These are phyloP conservation scores for Diplodia seriata DNA, from an alignment of 2,329 filamentous ascomycete species.

Conservation along the genomic window DNA sequence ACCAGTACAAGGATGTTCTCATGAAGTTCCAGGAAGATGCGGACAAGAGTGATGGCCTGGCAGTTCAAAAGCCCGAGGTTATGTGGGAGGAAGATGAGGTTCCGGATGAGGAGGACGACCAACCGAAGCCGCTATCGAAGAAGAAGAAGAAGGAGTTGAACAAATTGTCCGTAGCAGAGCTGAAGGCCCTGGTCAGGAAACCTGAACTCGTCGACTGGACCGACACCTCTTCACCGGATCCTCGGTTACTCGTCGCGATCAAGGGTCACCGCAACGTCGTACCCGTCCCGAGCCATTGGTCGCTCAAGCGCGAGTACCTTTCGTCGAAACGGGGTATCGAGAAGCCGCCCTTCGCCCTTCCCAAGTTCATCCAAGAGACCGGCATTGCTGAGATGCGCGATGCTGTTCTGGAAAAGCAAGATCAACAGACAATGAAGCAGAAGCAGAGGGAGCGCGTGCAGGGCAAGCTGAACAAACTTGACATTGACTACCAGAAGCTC, in stretches of 20 bases:
- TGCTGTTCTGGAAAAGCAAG: constrained; percentile 93
- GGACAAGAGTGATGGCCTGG: constrained; percentile 63
- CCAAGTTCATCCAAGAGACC: constrained; percentile 96
- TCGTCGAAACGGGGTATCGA: constrained; percentile 97
- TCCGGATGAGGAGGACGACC: constrained; percentile 76
- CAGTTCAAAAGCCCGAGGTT: constrained; percentile 76
- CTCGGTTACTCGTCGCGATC: constrained; percentile 87
- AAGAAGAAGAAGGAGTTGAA: constrained; percentile 92
- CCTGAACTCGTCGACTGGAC: constrained; percentile 98
- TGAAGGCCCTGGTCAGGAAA: constrained; percentile 89
- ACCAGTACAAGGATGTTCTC: constrained; percentile 83
- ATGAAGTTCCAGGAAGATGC: constrained; percentile 71
- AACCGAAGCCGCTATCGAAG: constrained; percentile 78
- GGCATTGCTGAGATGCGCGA: constrained; percentile 98
- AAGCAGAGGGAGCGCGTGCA: constrained; percentile 94
- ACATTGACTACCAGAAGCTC: constrained; percentile 97
- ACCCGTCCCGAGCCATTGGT: constrained; percentile 93
- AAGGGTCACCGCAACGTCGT: constrained; percentile 96
- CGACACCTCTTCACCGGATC: constrained; percentile 89
- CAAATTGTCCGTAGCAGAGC: constrained; percentile 91
- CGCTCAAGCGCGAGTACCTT: constrained; percentile 93
- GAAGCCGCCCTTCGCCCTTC: constrained; percentile 89
- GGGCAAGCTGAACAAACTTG: constrained; percentile 94
- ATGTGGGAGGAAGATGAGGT: constrained; percentile 87
- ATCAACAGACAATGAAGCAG: constrained; percentile 88